A percentile compares a stretch with the other conserved stretches of the same genome.
Conservation (phyloP, 1,284 basidiomycete genomes). For the Ustilago trichophora region DNA sequence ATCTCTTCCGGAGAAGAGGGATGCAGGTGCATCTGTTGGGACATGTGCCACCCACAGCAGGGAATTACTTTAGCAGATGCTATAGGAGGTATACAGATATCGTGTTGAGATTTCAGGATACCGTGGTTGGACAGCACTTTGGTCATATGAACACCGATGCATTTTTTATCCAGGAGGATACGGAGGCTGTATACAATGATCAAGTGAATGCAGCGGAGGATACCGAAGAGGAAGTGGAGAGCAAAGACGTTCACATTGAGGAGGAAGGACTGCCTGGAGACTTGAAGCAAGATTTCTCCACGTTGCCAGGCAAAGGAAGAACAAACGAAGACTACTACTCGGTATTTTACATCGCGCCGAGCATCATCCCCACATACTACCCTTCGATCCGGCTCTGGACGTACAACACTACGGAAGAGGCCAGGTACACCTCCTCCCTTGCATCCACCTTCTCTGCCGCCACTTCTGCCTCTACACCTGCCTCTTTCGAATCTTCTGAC, state of each 20-base stretch:
- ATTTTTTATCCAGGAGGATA: constrained; percentile 62
- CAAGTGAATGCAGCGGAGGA: background rate
- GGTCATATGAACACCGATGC: constrained; percentile 72
- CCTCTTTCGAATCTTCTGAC: no score
- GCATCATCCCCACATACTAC: constrained; percentile 85
- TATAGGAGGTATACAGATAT: constrained; percentile 81
- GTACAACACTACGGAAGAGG: constrained; percentile 62
- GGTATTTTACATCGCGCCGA: constrained; percentile 56
- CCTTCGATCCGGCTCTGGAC: constrained; percentile 82
- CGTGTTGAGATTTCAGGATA: constrained; percentile 84
- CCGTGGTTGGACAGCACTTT: constrained; percentile 86
- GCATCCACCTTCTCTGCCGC: background rate
- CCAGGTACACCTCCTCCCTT: constrained; percentile 5
- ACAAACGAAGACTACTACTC: constrained; percentile 58
- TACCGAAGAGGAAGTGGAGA: background rate
- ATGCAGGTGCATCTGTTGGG: constrained; percentile 77
- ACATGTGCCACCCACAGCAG: constrained; percentile 78
- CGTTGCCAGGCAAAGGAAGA: constrained; percentile 52
- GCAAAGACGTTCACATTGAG: background rate
- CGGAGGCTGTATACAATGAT: constrained; percentile 25
- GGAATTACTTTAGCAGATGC: constrained; percentile 85
- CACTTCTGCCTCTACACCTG: background rate
- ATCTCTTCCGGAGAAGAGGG: constrained; percentile 75
- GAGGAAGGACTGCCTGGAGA: constrained; percentile 46
- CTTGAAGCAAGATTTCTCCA: constrained; percentile 60